Evolutionary conservation across 495 filamentous ascomycete species (phyloP).

Genomic region (Rhypophila decipiens): DNA sequence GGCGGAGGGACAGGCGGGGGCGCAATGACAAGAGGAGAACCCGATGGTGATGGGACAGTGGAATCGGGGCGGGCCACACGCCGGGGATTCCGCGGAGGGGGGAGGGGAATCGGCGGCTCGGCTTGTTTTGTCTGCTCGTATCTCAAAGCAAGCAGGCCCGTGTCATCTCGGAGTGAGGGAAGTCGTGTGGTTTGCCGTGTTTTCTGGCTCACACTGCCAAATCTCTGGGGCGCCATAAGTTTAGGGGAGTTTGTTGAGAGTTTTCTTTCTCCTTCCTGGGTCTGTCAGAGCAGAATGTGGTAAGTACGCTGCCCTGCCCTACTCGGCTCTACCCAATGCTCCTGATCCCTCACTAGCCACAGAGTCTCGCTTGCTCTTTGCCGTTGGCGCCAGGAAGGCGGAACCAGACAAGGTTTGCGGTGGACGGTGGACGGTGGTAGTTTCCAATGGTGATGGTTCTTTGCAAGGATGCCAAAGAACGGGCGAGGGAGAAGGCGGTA

Average conservation of each 20-base stretch:
- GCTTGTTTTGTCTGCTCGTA: conserved; percentile 51
- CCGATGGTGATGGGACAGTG: conserved; percentile 10
- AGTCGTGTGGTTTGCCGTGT: conserved; percentile 24
- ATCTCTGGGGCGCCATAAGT: conserved; percentile 27
- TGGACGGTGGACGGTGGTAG: no score
- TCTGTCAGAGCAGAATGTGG: no score
- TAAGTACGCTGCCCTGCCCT: no score
- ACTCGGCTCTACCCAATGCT: no score
- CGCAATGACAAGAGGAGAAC: conserved; percentile 22
- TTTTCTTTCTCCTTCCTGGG: background rate
- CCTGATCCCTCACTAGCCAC: no score
- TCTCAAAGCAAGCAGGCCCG: conserved; percentile 43
- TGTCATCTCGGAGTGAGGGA: conserved; percentile 40
- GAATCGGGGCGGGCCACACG: conserved; percentile 25
- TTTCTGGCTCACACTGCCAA: conserved; percentile 29
- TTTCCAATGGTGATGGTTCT: no score
- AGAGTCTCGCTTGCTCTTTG: no score
- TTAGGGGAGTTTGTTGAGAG: background rate
- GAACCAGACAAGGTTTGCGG: no score
- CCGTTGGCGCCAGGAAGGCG: no score
- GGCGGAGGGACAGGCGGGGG: conserved; percentile 38
- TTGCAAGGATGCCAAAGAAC: no score
- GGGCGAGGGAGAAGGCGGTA: no score
- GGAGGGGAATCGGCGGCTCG: conserved; percentile 50
- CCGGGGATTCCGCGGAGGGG: conserved; percentile 31